phyloP scores from a whole-genome alignment of 2,329 filamentous ascomycete genomes.

The Penicillium crustosum region DNA sequence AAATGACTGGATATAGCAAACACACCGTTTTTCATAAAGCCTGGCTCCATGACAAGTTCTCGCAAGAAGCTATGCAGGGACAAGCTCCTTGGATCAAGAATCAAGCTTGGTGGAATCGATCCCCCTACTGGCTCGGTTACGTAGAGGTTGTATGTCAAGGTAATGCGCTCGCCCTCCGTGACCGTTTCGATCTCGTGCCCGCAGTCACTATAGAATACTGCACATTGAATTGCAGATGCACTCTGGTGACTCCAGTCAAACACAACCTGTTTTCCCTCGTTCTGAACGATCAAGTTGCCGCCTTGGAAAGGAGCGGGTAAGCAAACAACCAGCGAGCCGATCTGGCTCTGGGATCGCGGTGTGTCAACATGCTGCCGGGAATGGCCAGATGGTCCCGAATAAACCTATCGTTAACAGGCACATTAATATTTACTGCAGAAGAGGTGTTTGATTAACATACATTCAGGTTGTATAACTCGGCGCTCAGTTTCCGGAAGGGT shows the following conservation, averaged over 20 bases:
- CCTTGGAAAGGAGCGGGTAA: slow-evolving; percentile 43
- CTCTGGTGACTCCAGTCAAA: slow-evolving; percentile 32
- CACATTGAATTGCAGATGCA: slow-evolving; percentile 33
- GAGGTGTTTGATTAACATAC: slow-evolving; percentile 29
- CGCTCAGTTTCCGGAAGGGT: slow-evolving; percentile 41
- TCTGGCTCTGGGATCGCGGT: slow-evolving; percentile 49
- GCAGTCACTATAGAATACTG: slow-evolving; percentile 41
- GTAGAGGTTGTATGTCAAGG: slow-evolving; percentile 61
- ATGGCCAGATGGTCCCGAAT: slow-evolving; percentile 52
- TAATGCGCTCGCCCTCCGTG: slow-evolving; percentile 54
- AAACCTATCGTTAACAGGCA: slow-evolving; percentile 41
- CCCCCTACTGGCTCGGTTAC: slow-evolving; percentile 36
- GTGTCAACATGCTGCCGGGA: slow-evolving; percentile 58
- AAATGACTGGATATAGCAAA: background rate
- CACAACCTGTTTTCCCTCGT: slow-evolving; percentile 27
- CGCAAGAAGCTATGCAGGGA: slow-evolving; percentile 40
- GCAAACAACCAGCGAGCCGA: slow-evolving; percentile 57
- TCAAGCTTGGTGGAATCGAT: slow-evolving; percentile 13
- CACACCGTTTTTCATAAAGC: background rate
- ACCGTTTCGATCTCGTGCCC: slow-evolving; percentile 47
- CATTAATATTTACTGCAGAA: background rate
- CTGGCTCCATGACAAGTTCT: slow-evolving; percentile 29
- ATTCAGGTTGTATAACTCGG: slow-evolving; percentile 61
- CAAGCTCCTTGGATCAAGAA: slow-evolving; percentile 35
- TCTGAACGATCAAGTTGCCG: slow-evolving; percentile 34